These are phyloP conservation scores for Populus euphratica DNA, from an alignment of 345 rosid species.

Conservation along the genomic window DNA sequence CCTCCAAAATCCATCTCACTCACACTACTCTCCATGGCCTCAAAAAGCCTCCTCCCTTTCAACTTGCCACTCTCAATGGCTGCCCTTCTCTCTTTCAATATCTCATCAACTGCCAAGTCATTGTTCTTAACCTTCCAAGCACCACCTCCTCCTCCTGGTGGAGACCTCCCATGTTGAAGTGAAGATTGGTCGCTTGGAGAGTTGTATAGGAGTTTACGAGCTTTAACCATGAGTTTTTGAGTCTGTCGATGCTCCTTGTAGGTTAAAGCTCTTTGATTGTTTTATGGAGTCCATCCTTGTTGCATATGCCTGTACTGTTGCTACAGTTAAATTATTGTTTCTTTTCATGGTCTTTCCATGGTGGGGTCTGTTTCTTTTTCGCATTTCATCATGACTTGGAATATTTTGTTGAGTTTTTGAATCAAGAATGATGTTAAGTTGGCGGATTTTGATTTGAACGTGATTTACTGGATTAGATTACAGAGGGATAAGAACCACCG, in stretches of 20 bases:
- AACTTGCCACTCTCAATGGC: conserved; percentile 40
- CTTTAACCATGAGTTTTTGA: conserved; percentile 19
- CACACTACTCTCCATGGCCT: conserved; percentile 1
- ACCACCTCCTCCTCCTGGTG: conserved; percentile 5
- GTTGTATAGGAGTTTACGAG: conserved; percentile 27
- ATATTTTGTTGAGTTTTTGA: conserved; percentile 5
- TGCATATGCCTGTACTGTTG: conserved; percentile 26
- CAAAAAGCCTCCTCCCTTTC: conserved; percentile 43
- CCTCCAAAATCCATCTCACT: conserved; percentile 14
- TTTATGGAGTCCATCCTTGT: conserved; percentile 40
- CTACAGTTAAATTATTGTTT: conserved; percentile 22
- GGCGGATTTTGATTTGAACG: conserved; percentile 26
- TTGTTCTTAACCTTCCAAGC: conserved; percentile 42
- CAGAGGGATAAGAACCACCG: conserved; percentile 27
- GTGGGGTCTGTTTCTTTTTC: conserved; percentile 21
- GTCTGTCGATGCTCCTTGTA: conserved; percentile 22
- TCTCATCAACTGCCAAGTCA: conserved; percentile 33
- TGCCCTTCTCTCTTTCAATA: conserved; percentile 38
- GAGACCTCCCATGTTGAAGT: conserved; percentile 33
- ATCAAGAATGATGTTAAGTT: conserved; percentile 2
- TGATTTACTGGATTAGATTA: conserved; percentile 15
- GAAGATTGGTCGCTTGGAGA: conserved; percentile 50
- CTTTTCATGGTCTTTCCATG: conserved; percentile 24
- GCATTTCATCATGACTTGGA: conserved; percentile 2
- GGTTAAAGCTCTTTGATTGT: conserved; percentile 18